Evolutionary conservation across 176 grass and related monocot genomes (phyloP).

Genomic region (Eremochloa ophiuroides): DNA sequence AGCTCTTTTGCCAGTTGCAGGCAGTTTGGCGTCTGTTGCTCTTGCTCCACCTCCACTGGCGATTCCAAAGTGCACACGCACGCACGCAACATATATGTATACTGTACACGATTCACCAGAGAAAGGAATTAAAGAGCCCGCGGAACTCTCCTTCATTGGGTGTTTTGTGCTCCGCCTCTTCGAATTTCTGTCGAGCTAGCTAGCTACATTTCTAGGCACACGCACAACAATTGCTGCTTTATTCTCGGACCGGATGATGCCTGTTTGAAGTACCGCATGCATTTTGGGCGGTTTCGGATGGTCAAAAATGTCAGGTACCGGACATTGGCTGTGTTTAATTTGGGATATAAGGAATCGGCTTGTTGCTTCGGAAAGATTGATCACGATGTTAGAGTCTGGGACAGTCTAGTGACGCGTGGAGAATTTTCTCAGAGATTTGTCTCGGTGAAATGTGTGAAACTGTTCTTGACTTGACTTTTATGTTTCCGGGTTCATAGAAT

Average conservation of each 20-base stretch:
- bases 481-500: too few relatives aligned
- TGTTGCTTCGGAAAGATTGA: not conserved
- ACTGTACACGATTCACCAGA: not conserved
- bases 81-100: not conserved
- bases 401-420: not conserved
- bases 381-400: not conserved
- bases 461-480: not conserved
- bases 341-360: slow-evolving; percentile 2
- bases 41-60: slow-evolving; percentile 18
- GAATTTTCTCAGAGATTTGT: too few relatives aligned
- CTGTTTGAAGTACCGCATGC: not conserved
- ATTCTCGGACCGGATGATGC: not conserved
- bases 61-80: not conserved
- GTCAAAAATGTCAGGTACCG: slow-evolving; percentile 24
- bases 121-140: not conserved
- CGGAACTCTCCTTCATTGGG: slow-evolving; percentile 22
- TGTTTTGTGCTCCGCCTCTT: not conserved
- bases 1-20: slow-evolving; percentile 24
- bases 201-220: slow-evolving; percentile 29
- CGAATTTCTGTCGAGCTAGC: not conserved
- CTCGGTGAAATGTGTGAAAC: not conserved
- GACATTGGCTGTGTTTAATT: slow-evolving; percentile 10
- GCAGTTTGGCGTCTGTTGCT: slow-evolving; percentile 20
- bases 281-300: slow-evolving; percentile 27
- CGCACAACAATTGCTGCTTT: slow-evolving; percentile 22